These are phyloP conservation scores for Talaromyces sp. DNA, from an alignment of 2,329 filamentous ascomycete species.

Conservation along the genomic window DNA sequence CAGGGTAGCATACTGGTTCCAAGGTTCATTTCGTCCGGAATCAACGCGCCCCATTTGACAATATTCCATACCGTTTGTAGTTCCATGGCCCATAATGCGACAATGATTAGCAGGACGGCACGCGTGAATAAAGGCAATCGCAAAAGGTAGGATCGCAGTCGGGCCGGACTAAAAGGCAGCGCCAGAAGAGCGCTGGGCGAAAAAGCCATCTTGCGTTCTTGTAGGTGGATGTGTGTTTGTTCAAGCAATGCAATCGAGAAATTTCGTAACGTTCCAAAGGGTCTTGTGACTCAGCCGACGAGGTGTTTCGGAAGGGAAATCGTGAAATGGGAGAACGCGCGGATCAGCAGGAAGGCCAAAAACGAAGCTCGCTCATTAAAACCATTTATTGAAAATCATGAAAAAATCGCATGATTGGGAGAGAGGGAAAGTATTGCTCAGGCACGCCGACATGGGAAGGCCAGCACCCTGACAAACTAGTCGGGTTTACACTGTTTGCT, in stretches of 20 bases:
- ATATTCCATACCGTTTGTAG: conserved; percentile 69
- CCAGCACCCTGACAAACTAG: background rate
- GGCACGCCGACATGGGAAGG: background rate
- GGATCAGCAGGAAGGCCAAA: background rate
- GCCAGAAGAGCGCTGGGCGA: conserved; percentile 44
- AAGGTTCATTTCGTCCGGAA: conserved; percentile 70
- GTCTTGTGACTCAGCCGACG: background rate
- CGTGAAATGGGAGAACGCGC: background rate
- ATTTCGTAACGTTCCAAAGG: background rate
- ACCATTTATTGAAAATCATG: background rate
- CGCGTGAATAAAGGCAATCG: conserved; percentile 87
- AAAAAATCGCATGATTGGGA: background rate
- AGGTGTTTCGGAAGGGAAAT: background rate
- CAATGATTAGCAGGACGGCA: conserved; percentile 60
- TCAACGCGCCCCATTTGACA: conserved; percentile 70
- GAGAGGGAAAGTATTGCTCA: background rate
- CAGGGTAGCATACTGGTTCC: conserved; percentile 57
- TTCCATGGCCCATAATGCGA: conserved; percentile 64
- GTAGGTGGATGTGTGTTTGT: background rate
- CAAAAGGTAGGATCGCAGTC: conserved; percentile 74
- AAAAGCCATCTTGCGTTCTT: conserved; percentile 1
- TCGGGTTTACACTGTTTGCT: background rate
- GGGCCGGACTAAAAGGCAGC: conserved; percentile 63
- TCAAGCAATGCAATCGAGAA: background rate
- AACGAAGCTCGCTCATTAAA: background rate